Percentiles rank a stretch among this genome's conserved stretches.
phyloP scores from a whole-genome alignment of 2,329 filamentous ascomycete species.

The Dactylella cylindrospora region DNA sequence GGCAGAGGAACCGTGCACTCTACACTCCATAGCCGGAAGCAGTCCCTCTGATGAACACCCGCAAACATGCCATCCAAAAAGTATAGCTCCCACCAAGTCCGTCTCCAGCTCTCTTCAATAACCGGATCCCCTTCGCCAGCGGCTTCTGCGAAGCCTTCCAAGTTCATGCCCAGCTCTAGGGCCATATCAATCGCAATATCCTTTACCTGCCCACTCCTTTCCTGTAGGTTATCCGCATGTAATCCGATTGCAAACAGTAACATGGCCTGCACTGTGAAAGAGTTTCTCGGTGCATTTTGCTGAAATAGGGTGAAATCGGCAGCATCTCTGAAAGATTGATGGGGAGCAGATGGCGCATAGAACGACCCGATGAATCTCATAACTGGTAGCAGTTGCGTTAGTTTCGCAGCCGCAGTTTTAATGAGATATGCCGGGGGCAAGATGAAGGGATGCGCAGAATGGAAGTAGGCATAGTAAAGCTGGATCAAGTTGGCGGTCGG shows the following conservation, averaged over 20 bases:
- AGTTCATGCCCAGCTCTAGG: constrained; percentile 74
- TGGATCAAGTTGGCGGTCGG: constrained; percentile 49
- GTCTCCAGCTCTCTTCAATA: constrained; percentile 77
- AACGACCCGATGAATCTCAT: constrained; percentile 52
- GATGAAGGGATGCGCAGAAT: constrained; percentile 48
- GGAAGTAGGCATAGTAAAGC: constrained; percentile 52
- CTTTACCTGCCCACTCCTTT: constrained; percentile 68
- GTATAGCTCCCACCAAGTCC: constrained; percentile 88
- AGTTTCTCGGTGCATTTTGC: constrained; percentile 57
- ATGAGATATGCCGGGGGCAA: constrained; percentile 47
- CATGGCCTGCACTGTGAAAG: constrained; percentile 73
- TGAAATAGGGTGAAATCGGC: constrained; percentile 59
- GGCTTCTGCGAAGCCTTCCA: constrained; percentile 64
- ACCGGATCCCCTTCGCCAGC: constrained; percentile 67
- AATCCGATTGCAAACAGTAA: constrained; percentile 74
- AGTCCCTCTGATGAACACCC: constrained; percentile 72
- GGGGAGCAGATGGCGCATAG: constrained; percentile 51
- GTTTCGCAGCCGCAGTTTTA: constrained; percentile 45
- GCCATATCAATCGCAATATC: constrained; percentile 69
- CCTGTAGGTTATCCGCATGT: constrained; percentile 72
- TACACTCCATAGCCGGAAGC: constrained; percentile 69
- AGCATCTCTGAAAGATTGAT: constrained; percentile 61
- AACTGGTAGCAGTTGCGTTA: constrained; percentile 52
- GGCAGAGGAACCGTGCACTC: constrained; percentile 70
- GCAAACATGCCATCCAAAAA: constrained; percentile 83